Evolutionary conservation across 805 yeast species (phyloP), one percentile per base, ranked within the genome.

Genomic region (Metschnikowia cubensis): DNA sequence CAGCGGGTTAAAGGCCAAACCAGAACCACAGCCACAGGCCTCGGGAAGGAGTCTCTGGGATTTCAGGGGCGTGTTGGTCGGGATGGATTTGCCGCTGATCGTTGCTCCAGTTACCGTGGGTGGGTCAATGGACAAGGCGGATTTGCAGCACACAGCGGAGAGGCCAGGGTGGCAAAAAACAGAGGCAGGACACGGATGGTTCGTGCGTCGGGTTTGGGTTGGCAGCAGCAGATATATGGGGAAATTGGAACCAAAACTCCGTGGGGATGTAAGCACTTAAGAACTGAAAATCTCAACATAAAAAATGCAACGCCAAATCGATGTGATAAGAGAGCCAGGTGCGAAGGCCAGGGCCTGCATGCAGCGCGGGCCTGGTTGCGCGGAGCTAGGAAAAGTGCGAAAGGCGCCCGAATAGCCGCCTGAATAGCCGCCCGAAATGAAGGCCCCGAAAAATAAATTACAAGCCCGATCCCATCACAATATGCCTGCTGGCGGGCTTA

Each of bases 341-440:
- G 37, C 37, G 45, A 33, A 18, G 8, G 14, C 10, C 20, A 22
- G 14, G 44, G 11, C 29, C 29, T 25, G 29, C 29, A 25, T 10
- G 11, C 10, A 25, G 10, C 4, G 29, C 29, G 29, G 29, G 29
- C 29, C 29, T 25, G 13, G 36, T 42, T 36, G 45, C 29, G 29
- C 31, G 37, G 37, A 33, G 37, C 37, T n/a, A 42, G 37, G 36
- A 42, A 14, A 33, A 42, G 36, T 32, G 45, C 45, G 35, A 42
- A 10, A 36, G 37, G 42, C 21, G 42, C 42, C 45, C 45, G 34
- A 33, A 21, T 42, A 36, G 37, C 34, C 21, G 42, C 42, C 45
- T 36, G 34, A 33, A 21, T 42, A 41, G 37, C 45, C 45, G 37
- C 45, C 14, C 14, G n/a, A 8, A 38, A 21, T 8, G 22, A 3